Base-by-base conservation (phyloP, 257 asterid genomes). In the Henckelia pumila region DNA sequence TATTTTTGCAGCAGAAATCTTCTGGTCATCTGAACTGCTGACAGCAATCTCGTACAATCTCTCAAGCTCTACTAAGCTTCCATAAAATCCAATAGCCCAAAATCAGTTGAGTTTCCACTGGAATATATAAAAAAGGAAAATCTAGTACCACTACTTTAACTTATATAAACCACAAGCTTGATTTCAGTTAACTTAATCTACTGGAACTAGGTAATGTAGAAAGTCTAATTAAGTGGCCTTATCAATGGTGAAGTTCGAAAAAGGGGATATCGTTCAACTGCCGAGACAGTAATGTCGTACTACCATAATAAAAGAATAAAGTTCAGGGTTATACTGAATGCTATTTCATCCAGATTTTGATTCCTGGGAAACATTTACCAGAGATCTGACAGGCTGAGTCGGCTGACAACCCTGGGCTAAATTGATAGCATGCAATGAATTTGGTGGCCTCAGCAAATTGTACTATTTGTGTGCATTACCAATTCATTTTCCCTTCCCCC, bases 1-100 rank as follows among this genome's bases (percentile, higher is more conserved):
- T 78, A 94, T 69, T 67, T 84, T 86, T 75, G 96, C 99, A 63
- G 99, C 99, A 77, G 91, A 88, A 69, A 94, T 81, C 88, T 91
- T 91, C 84, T 94, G 96, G 11, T 88, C 99, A 70, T 94, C 91
- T 21, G 95, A 81, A 77, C 97, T 97, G 57, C 76, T 84, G 82
- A 83, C 77, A 65, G 96, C 96, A 70, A 91, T 78, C 90, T 88
- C 99, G 28, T 88, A 91, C 83, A 91, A 72, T 82, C 88, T 88
- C 91, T 91, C 97, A 77, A 91, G 72, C 86, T 94, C 99, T 78
- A 97, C 95, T 89, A 94, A 88, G 89, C 99, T 91, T 88, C 80
- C 84, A 81, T 80, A 83, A 85, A 82, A 83, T 61, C 74, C 89
- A 85, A 69, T 79, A 85, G 82, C 75, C 76, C 75, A 81, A 83